Conservation (phyloP, 805 yeast species). For the Saccharomycopsis microspora region DNA sequence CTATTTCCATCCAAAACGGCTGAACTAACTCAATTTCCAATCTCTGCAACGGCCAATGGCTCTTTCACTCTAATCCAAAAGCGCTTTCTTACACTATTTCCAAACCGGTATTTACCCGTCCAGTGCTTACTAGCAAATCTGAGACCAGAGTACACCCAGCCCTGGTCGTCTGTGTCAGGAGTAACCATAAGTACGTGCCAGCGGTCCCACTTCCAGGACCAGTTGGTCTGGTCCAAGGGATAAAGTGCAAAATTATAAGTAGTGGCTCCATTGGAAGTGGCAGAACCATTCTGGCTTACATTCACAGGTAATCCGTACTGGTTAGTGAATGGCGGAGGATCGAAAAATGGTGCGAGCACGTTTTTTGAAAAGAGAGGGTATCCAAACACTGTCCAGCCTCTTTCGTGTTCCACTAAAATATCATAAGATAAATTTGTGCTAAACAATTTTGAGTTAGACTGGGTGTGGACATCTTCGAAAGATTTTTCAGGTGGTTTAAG, state of each 20-base stretch:
- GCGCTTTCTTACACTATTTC: conserved; percentile 55
- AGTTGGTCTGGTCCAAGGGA: conserved; percentile 20
- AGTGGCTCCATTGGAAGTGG: conserved; percentile 4
- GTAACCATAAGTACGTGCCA: conserved; percentile 66
- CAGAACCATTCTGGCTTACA: neutral
- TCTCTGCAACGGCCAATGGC: neutral
- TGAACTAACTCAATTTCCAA: neutral
- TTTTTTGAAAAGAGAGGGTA: conserved; percentile 15
- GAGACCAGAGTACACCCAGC: conserved; percentile 61
- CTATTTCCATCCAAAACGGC: too few species aligned
- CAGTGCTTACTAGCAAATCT: conserved; percentile 37
- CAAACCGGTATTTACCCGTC: conserved; percentile 51
- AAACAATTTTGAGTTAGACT: neutral
- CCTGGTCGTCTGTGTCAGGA: conserved; percentile 65
- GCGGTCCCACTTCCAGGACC: conserved; percentile 59
- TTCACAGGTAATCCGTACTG: conserved; percentile 3
- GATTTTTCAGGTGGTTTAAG: too few species aligned
- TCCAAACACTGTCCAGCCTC: conserved; percentile 14
- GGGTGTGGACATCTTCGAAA: neutral
- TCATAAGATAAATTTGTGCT: conserved; percentile 8
- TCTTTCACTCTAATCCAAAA: conserved; percentile 41
- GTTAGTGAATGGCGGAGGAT: conserved; percentile 13
- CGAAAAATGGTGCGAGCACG: conserved; percentile 2
- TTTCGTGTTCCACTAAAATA: conserved; percentile 14
- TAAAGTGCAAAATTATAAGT: conserved; percentile 8